Conservation (phyloP, 805 yeast species). For the Teunomyces atbi region DNA sequence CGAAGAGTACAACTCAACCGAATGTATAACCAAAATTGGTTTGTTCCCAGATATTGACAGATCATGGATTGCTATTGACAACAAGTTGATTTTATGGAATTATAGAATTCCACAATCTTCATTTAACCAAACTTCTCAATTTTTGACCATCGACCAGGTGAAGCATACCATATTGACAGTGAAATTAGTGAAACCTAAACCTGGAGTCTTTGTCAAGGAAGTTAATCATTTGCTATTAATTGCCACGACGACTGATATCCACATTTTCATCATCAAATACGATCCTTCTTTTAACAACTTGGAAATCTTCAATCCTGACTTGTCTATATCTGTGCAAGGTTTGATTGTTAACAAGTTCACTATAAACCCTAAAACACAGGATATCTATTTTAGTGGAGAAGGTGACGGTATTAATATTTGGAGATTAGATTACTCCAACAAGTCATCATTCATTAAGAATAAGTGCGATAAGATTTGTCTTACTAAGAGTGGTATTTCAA, state of each 20-base stretch:
- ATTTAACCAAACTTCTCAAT: constrained; percentile 48
- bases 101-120: constrained; percentile 55
- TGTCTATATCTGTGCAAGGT: constrained; percentile 79
- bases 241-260: constrained; percentile 77
- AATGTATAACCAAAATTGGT: constrained; percentile 75
- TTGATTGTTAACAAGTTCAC: constrained; percentile 64
- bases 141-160: constrained; percentile 78
- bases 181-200: constrained; percentile 75
- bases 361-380: constrained; percentile 62
- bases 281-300: constrained; percentile 43
- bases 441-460: constrained; percentile 83
- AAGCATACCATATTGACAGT: constrained; percentile 76
- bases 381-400: constrained; percentile 80
- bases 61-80: constrained; percentile 84
- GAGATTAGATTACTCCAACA: constrained; percentile 80
- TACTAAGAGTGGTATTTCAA: constrained; percentile 57
- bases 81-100: constrained; percentile 83
- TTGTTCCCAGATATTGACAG: constrained; percentile 75
- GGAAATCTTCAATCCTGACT: constrained; percentile 77
- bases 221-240: constrained; percentile 73
- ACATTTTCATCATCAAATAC: constrained; percentile 70
- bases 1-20: constrained; percentile 66
- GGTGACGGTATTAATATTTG: constrained; percentile 78
- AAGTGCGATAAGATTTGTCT: constrained; percentile 81
- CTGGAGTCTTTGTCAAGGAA: constrained; percentile 73